phyloP scores from a whole-genome alignment of 768 basidiomycete genomes.

The Mycena vulgaris region DNA sequence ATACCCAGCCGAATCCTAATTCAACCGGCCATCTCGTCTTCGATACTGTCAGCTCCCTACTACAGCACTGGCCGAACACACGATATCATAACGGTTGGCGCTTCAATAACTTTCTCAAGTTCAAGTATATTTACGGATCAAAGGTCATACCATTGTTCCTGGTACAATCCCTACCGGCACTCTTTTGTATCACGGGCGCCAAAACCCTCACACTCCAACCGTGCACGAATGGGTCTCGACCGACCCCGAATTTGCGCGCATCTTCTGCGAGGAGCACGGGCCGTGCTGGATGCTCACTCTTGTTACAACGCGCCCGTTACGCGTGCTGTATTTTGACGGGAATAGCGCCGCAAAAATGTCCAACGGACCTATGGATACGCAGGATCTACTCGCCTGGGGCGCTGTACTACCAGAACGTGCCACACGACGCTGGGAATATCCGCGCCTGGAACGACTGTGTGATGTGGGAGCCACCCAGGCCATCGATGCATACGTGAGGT shows the following conservation, averaged over 20 bases:
- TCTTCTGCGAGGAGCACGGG: conserved; percentile 6
- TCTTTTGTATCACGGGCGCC: conserved; percentile 55
- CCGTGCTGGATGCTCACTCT: conserved; percentile 45
- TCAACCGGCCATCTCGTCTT: conserved; percentile 34
- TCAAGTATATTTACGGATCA: background rate
- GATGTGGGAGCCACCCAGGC: conserved; percentile 57
- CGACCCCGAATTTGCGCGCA: conserved; percentile 56
- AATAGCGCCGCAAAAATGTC: conserved; percentile 51
- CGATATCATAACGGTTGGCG: conserved; percentile 24
- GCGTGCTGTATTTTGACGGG: conserved; percentile 58
- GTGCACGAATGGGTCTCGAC: conserved; percentile 55
- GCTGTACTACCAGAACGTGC: conserved; percentile 28
- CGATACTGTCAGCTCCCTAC: conserved; percentile 32
- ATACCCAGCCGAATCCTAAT: conserved; percentile 21
- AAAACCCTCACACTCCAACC: conserved; percentile 43
- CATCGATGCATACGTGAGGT: conserved; percentile 66
- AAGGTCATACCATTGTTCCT: conserved; percentile 55
- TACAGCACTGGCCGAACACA: conserved; percentile 34
- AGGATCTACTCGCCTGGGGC: conserved; percentile 56
- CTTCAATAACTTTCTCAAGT: too few species aligned
- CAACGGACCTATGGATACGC: conserved; percentile 52
- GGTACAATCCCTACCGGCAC: conserved; percentile 53
- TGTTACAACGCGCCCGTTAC: conserved; percentile 46
- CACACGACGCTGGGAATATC: conserved; percentile 43
- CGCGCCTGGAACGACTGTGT: conserved; percentile 58